Evolutionary conservation across 1,284 basidiomycete species (phyloP), one percentile per base, ranked within the genome.

Genomic region (Malassezia dermatis): DNA sequence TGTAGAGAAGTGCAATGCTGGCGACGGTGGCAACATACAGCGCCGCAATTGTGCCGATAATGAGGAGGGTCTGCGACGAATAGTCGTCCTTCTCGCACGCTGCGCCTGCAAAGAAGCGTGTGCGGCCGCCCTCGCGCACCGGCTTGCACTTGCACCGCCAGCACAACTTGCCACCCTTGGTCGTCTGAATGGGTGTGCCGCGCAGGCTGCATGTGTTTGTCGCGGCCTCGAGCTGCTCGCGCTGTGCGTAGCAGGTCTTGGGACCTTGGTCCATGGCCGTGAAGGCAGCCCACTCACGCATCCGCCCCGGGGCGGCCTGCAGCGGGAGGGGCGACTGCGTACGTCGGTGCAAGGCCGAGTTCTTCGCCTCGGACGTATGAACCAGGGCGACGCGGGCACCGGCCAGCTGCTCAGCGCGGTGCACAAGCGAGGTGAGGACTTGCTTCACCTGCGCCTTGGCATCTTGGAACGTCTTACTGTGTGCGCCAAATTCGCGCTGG

Each of bases 71-170:
- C 32, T 65, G 61, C 21, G 62, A 55, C 32, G 59, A 60, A 4
- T 64, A 50, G 47, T 72, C 69, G 56, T 65, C 59, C 56, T 70
- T 72, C 61, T 72, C 65, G 50, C 69, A 72, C 17, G 69, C 69
- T 2, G 60, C 57, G 17, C 69, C 69, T 0, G 66, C 57, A 65
- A 65, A 72, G 51, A 63, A 53, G 2, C 49, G 53, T 39, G 57
- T 62, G 21, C 60, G 57, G 17, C 62, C 61, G 43, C 55, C 51
- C 23, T 55, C 54, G 35, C 31, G 30, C n/a, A 45, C 51, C 26
- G 49, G 13, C 35, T 26, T 43, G 60, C 70, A 73, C 43, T 61
- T 47, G 60, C 70, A 73, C 6, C 64, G 55, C 42, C 57, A 73
- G 58, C 70, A 71, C 32, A 60, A 48, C 31, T 52, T 44, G 12